phyloP scores from a whole-genome alignment of 306 rosid species.

The Quercus mongolica region DNA sequence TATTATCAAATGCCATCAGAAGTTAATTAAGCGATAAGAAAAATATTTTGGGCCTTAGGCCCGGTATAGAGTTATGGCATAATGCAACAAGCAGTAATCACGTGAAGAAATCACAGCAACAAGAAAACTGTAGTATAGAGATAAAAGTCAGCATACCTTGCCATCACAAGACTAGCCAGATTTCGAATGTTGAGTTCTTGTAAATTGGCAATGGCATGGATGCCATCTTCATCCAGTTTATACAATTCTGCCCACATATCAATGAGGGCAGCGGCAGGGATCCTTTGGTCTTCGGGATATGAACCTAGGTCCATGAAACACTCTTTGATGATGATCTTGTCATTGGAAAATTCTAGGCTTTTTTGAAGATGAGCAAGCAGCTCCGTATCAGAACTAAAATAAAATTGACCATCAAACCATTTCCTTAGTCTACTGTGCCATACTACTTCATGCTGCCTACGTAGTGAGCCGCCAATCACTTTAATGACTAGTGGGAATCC shows the following conservation, averaged over 20 bases:
- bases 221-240: conserved; percentile 28
- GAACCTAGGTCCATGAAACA: conserved; percentile 47
- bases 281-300: conserved; percentile 67
- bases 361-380: conserved; percentile 24
- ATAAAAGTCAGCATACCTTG: conserved; percentile 42
- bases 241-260: conserved; percentile 58
- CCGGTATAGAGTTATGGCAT: too few relatives aligned
- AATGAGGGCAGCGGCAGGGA: conserved; percentile 50
- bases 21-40: neutral
- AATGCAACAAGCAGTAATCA: neutral
- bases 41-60: neutral
- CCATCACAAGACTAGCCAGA: conserved; percentile 36
- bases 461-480: conserved; percentile 24
- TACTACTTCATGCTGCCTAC: neutral
- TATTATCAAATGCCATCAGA: neutral
- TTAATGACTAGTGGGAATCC: conserved; percentile 29
- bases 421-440: conserved; percentile 15
- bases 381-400: conserved; percentile 9
- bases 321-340: conserved; percentile 10
- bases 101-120: neutral
- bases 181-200: conserved; percentile 22
- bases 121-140: neutral
- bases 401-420: conserved; percentile 13
- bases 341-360: conserved; percentile 25
- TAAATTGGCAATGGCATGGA: conserved; percentile 35